Base-by-base conservation (phyloP, 1,284 basidiomycete species). In the Limonomyces culmigenus region DNA sequence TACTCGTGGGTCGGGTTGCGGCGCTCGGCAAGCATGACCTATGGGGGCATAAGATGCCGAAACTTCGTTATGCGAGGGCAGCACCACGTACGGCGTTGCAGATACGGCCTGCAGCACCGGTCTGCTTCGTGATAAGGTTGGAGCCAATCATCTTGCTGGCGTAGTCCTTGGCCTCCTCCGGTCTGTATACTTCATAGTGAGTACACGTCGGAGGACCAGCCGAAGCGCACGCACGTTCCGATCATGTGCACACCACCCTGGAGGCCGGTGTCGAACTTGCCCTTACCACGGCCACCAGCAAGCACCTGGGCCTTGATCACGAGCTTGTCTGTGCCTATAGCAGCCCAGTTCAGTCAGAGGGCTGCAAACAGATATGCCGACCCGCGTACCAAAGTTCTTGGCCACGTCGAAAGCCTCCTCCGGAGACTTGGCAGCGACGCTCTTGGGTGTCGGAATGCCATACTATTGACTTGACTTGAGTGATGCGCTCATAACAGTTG, bases 231-330 rank as follows among this genome's bases (percentile, higher is more conserved):
- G 48, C 57, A 92, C 87, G 73, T 84, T 52, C 87, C 72, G 44
- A 97, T 74, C 65, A 88, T 75, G 58, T 98, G 95, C 16, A 99
- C 95, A 64, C 95, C 95, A 39, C 95, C 93, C 59, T 97, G 80
- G 53, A 97, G 76, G 20, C 95, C 95, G 53, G 76, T 88, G 62
- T 93, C 80, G 52, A 99, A 99, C 53, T 87, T 83, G 39, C 95
- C 95, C 70, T 98, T 98, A 48, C 95, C 95, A 54, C 95, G 78
- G 49, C 95, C 95, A 52, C 95, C 95, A 45, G 95, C 95, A 41
- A 99, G 79, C 6, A 99, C 95, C 59, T 99, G 95, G 18, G 92
- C 95, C 65, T 98, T 98, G 62, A 98, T 89, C 20, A 96, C 89
- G 39, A 91, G 74, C 43, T 71, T 69, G 42, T 73, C 64, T 19